phyloP scores from a whole-genome alignment of 352 stramenopile species.

The Thalassiosira delicatula region DNA sequence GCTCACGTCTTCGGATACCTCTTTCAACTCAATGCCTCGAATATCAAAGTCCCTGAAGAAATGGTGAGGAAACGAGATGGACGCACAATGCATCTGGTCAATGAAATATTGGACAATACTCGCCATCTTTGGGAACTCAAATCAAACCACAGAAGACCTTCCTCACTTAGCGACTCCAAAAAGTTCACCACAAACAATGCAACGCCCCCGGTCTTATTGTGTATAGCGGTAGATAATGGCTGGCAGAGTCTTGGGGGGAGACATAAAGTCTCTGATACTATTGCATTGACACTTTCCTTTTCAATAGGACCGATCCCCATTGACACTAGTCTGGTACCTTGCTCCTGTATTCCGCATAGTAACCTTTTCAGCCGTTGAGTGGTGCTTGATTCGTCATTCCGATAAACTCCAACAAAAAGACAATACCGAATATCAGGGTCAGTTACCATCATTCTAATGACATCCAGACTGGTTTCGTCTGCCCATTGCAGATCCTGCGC shows the following conservation, averaged over 20 bases:
- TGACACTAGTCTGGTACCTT: slow-evolving; percentile 24
- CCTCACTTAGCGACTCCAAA: slow-evolving; percentile 48
- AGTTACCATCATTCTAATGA: slow-evolving; percentile 52
- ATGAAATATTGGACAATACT: too few species aligned
- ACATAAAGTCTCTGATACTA: slow-evolving; percentile 41
- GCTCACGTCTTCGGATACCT: not conserved
- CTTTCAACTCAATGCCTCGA: not conserved
- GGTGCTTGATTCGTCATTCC: slow-evolving; percentile 27
- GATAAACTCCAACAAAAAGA: slow-evolving; percentile 49
- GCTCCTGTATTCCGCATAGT: slow-evolving; percentile 34
- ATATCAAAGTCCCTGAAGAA: not conserved
- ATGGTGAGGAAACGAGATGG: too few species aligned
- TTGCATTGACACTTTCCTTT: slow-evolving; percentile 38
- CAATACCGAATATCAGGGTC: not conserved
- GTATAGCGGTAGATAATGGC: slow-evolving; percentile 40
- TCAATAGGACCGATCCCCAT: slow-evolving; percentile 42
- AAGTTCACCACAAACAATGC: slow-evolving; percentile 53
- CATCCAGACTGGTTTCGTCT: slow-evolving; percentile 37
- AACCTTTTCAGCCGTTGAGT: slow-evolving; percentile 33
- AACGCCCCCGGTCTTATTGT: slow-evolving; percentile 47
- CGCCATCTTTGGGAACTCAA: slow-evolving; percentile 40
- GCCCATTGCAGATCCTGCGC: slow-evolving; percentile 61
- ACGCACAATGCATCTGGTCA: too few species aligned
- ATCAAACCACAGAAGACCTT: slow-evolving; percentile 50
- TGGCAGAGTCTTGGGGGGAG: slow-evolving; percentile 38